Evolutionary conservation across 2,329 filamentous ascomycete genomes (phyloP), one percentile per base, ranked within the genome.

Genomic region (Ampelomyces quisqualis): DNA sequence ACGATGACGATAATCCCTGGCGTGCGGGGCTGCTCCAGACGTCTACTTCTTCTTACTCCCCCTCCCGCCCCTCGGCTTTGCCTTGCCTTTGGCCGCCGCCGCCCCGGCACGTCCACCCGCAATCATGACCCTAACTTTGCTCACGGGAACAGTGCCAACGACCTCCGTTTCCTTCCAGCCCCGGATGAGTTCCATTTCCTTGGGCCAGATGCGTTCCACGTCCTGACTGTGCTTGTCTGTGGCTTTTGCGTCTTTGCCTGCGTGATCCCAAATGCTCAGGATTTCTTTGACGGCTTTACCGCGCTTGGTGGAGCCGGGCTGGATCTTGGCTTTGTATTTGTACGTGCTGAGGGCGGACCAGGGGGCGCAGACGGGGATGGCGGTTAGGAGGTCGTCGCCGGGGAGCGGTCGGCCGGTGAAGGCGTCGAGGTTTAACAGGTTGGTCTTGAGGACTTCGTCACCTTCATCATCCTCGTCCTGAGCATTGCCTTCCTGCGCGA

Each of bases 241-340:
- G 17, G 66, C 68, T 46, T 68, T 70, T 6, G 62, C 49, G 34
- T 75, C 75, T 38, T 73, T 75, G 5, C 82, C 79, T 34, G 82
- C 88, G 14, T 76, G 69, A 51, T 85, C 78, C 90, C 91, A 96
- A 45, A 80, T 79, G 34, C 84, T 82, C n/a, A 97, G 70, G 21
- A 97, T 85, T 69, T 97, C 91, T 65, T 88, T 88, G 33, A 95
- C 82, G 0, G 90, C 90, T 66, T 96, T 97, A 7, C 93, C 91
- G 72, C 95, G 95, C 77, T 97, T 98, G 50, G 85, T 78, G 0
- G 82, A 71, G 0, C 93, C 93, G 0, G 93, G 93, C 70, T 97
- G 93, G 57, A 98, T 69, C 74, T 98, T 98, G 38, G 84, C 88
- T 69, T 94, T 94, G 75, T 96, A 97, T 70, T 96, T 96, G 70